phyloP scores from a whole-genome alignment of 2,329 filamentous ascomycete species.

The Diaporthe sp. region DNA sequence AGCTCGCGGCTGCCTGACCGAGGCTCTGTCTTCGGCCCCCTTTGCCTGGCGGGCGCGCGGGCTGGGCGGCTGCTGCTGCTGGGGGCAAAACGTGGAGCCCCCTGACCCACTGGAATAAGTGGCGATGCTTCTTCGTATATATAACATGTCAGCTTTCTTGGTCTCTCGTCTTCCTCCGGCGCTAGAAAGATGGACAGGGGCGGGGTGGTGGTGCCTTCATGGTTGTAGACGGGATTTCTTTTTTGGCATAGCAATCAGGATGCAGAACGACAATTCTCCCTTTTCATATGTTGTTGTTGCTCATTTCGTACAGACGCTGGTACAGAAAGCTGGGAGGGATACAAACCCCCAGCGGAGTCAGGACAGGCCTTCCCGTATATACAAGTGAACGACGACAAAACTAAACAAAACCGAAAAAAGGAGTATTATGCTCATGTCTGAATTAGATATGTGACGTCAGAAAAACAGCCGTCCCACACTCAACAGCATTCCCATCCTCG shows the following conservation, averaged over 20 bases:
- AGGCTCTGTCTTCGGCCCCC: constrained; percentile 13
- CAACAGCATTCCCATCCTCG: neutral
- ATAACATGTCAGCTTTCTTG: neutral
- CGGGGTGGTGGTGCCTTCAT: neutral
- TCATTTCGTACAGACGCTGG: constrained; percentile 18
- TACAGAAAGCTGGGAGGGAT: constrained; percentile 2
- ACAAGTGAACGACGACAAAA: neutral
- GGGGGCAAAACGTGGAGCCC: neutral
- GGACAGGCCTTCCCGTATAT: constrained; percentile 12
- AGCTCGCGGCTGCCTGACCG: constrained; percentile 6
- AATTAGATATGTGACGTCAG: constrained; percentile 19
- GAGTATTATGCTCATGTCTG: constrained; percentile 23
- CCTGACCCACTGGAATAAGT: constrained; percentile 21
- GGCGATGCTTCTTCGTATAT: constrained; percentile 15
- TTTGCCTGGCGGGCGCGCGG: too few species aligned
- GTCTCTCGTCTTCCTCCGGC: neutral
- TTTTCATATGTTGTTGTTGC: constrained; percentile 14
- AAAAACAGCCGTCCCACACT: neutral
- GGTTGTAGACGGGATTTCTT: neutral
- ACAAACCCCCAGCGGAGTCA: neutral
- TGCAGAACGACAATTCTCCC: neutral
- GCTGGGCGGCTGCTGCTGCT: neutral
- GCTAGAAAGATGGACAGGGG: neutral
- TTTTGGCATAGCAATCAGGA: neutral
- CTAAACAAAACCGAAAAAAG: constrained; percentile 6